Evolutionary conservation across 2,329 filamentous ascomycete species (phyloP).

Genomic region (Fulvia fulva): DNA sequence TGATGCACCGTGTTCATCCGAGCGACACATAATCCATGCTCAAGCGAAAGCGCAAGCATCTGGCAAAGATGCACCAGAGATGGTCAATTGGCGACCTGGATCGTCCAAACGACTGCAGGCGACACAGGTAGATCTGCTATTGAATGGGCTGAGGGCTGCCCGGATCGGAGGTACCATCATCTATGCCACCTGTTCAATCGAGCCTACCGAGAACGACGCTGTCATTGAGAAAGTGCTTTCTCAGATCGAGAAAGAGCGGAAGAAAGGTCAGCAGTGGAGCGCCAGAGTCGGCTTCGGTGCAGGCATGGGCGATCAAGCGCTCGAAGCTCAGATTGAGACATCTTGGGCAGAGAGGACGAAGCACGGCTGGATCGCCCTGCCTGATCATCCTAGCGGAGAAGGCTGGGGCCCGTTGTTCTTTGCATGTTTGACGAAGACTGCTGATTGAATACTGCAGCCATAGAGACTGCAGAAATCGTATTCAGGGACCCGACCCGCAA

Average conservation of each 20-base stretch:
- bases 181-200: constrained; percentile 42
- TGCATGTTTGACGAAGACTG: constrained; percentile 35
- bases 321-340: constrained; percentile 23
- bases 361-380: constrained; percentile 39
- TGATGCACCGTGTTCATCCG: constrained; percentile 42
- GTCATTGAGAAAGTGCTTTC: constrained; percentile 37
- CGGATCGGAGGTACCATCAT: constrained; percentile 36
- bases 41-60: constrained; percentile 28
- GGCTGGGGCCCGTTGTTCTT: constrained; percentile 43
- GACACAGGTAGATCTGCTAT: constrained; percentile 34
- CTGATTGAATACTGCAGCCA: background rate
- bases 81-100: constrained; percentile 37
- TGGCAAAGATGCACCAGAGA: constrained; percentile 35
- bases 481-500: no score
- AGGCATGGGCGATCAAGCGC: constrained; percentile 8
- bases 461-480: no score
- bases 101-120: constrained; percentile 37
- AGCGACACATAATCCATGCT: constrained; percentile 38
- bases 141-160: constrained; percentile 36
- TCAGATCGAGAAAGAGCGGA: constrained; percentile 36
- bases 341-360: constrained; percentile 33
- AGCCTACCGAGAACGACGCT: constrained; percentile 40
- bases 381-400: constrained; percentile 36
- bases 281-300: constrained; percentile 28
- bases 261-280: constrained; percentile 35